Percentiles rank a stretch among this genome's conserved stretches.
Evolutionary conservation across 108 stramenopile genomes (phyloP).

Genomic region (Cyclostephanos tholiformis): DNA sequence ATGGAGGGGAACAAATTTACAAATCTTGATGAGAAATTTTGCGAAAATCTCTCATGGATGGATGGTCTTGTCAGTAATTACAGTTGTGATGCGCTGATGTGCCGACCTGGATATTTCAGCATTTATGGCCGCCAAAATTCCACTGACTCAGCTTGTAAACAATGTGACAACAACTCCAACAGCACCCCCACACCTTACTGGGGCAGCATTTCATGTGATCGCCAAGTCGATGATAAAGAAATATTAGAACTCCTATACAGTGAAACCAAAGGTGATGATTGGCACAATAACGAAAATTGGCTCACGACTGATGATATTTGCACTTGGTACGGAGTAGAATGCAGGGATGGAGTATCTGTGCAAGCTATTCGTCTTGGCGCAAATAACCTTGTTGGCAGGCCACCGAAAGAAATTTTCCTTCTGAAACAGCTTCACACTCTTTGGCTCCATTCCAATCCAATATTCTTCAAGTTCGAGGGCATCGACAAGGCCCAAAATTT

Average conservation of each 20-base stretch:
- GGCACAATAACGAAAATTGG: slow-evolving; percentile 71
- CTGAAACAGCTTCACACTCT: slow-evolving; percentile 66
- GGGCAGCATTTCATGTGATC: slow-evolving; percentile 64
- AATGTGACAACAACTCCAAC: slow-evolving; percentile 52
- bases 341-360: slow-evolving; percentile 60
- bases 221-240: slow-evolving; percentile 54
- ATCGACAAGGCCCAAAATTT: slow-evolving; percentile 73
- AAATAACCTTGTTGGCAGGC: slow-evolving; percentile 75
- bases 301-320: slow-evolving; percentile 64
- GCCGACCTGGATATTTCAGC: slow-evolving; percentile 66
- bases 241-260: slow-evolving; percentile 66
- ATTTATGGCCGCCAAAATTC: slow-evolving; percentile 62
- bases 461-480: slow-evolving; percentile 74
- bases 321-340: slow-evolving; percentile 76
- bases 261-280: slow-evolving; percentile 59
- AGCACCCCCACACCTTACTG: slow-evolving; percentile 55
- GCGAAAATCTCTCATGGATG: slow-evolving; percentile 67
- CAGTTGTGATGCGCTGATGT: slow-evolving; percentile 76
- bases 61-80: slow-evolving; percentile 57
- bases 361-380: slow-evolving; percentile 71
- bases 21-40: slow-evolving; percentile 59
- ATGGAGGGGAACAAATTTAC: slow-evolving; percentile 70
- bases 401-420: slow-evolving; percentile 76
- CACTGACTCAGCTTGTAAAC: slow-evolving; percentile 50
- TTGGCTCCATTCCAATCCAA: slow-evolving; percentile 85